Conservation (phyloP, 768 basidiomycete genomes). For the Tremella fuciformis region DNA sequence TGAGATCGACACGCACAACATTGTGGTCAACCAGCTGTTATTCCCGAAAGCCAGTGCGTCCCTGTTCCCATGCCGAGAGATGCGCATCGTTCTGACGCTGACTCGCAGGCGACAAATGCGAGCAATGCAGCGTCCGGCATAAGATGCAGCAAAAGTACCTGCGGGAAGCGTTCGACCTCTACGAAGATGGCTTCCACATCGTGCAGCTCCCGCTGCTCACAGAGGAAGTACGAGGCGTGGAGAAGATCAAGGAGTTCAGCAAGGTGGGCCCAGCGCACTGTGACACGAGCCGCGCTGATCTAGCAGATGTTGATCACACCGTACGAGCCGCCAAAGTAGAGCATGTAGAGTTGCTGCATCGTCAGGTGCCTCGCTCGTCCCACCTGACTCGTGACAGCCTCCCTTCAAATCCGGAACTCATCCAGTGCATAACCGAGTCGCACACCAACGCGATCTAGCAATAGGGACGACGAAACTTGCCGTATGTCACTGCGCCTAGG, state of each 20-base stretch:
- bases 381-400: too few relatives aligned
- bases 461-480: too few relatives aligned
- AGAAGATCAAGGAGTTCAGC: slow-evolving; percentile 88
- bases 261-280: slow-evolving; percentile 50
- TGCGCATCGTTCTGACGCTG: background rate
- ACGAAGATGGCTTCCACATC: slow-evolving; percentile 98
- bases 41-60: slow-evolving; percentile 83
- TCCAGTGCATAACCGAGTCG: too few relatives aligned
- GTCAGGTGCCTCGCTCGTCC: background rate
- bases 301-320: slow-evolving; percentile 30
- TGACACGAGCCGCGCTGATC: background rate
- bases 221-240: slow-evolving; percentile 93
- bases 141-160: slow-evolving; percentile 99
- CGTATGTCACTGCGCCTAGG: too few relatives aligned
- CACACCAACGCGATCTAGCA: too few relatives aligned
- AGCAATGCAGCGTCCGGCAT: slow-evolving; percentile 88
- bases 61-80: background rate
- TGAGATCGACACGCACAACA: slow-evolving; percentile 97
- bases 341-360: background rate
- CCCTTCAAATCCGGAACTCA: too few relatives aligned
- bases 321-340: slow-evolving; percentile 27
- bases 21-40: slow-evolving; percentile 94
- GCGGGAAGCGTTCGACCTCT: slow-evolving; percentile 90
- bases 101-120: slow-evolving; percentile 76
- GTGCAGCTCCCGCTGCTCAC: slow-evolving; percentile 87